These are phyloP conservation scores for Teratosphaeria epicoccoides DNA, from an alignment of 2,329 filamentous ascomycete genomes.

Conservation along the genomic window DNA sequence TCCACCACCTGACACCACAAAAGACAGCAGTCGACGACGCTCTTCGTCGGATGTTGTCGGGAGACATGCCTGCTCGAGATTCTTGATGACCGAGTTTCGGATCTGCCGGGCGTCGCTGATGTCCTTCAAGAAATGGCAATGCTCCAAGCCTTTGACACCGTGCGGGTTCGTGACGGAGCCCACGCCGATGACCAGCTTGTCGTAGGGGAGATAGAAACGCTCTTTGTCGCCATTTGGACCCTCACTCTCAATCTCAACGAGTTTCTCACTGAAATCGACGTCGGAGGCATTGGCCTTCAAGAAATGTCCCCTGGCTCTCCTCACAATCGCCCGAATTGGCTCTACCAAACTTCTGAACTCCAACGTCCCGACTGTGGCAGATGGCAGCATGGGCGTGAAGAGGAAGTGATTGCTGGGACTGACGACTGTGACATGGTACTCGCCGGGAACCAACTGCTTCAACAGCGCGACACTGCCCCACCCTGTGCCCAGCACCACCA, in stretches of 20 bases:
- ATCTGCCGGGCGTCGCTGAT: constrained; percentile 86
- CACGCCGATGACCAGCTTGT: constrained; percentile 88
- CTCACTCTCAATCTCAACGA: constrained; percentile 73
- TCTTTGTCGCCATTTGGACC: constrained; percentile 61
- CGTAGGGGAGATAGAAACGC: constrained; percentile 90
- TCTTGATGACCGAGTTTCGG: constrained; percentile 76
- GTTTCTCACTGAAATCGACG: constrained; percentile 80
- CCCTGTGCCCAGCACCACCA: constrained; percentile 86
- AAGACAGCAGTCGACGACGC: constrained; percentile 75
- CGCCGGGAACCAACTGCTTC: constrained; percentile 78
- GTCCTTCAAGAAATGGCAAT: constrained; percentile 92
- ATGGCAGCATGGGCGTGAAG: constrained; percentile 96
- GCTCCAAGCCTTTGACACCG: constrained; percentile 85
- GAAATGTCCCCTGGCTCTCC: constrained; percentile 74
- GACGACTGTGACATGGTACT: constrained; percentile 92
- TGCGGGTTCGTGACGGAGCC: constrained; percentile 90
- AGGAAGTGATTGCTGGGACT: constrained; percentile 94
- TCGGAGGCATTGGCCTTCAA: constrained; percentile 77
- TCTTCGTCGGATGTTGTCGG: constrained; percentile 86
- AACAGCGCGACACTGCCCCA: constrained; percentile 91
- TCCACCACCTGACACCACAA: constrained; percentile 90
- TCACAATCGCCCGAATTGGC: constrained; percentile 76
- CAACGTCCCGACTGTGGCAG: constrained; percentile 89
- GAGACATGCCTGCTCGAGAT: constrained; percentile 83
- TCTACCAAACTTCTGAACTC: constrained; percentile 87